Conservation (phyloP, 495 filamentous ascomycete species). For the Neurospora cerealis region DNA sequence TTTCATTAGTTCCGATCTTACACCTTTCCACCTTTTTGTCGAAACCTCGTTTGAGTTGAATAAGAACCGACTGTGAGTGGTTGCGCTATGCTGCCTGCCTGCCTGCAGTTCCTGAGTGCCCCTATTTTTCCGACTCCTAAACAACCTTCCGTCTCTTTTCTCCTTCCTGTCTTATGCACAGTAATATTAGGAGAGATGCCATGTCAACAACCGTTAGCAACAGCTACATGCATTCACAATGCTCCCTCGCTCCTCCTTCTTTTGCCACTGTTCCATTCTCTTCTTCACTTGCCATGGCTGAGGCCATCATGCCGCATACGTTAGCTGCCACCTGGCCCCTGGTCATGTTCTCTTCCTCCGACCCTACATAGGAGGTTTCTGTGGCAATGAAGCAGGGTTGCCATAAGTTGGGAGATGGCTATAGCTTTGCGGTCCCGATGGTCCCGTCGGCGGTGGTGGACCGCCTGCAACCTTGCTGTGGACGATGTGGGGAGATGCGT, state of each 20-base stretch:
- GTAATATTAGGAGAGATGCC: not conserved
- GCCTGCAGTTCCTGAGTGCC: not conserved
- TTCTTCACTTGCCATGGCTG: not conserved
- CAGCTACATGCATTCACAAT: not conserved
- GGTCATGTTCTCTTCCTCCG: not conserved
- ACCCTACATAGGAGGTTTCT: constrained; percentile 41
- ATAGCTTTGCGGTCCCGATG: constrained; percentile 25
- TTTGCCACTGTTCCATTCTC: not conserved
- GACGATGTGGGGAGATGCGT: constrained; percentile 26
- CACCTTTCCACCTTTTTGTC: not conserved
- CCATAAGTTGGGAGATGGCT: constrained; percentile 45
- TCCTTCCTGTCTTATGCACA: not conserved
- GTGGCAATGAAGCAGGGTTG: constrained; percentile 45
- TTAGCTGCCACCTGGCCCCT: not conserved
- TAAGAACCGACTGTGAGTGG: not conserved
- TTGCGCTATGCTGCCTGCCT: not conserved
- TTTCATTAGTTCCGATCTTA: not conserved
- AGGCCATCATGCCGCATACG: not conserved
- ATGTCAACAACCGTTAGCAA: not conserved
- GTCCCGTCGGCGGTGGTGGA: constrained; percentile 11
- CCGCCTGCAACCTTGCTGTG: constrained; percentile 24
- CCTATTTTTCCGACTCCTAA: not conserved
- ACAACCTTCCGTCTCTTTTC: not conserved
- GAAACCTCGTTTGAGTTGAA: no score
- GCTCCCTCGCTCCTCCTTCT: not conserved